Base-by-base conservation (phyloP, 1,284 basidiomycete species). In the Tylopilus sp. region DNA sequence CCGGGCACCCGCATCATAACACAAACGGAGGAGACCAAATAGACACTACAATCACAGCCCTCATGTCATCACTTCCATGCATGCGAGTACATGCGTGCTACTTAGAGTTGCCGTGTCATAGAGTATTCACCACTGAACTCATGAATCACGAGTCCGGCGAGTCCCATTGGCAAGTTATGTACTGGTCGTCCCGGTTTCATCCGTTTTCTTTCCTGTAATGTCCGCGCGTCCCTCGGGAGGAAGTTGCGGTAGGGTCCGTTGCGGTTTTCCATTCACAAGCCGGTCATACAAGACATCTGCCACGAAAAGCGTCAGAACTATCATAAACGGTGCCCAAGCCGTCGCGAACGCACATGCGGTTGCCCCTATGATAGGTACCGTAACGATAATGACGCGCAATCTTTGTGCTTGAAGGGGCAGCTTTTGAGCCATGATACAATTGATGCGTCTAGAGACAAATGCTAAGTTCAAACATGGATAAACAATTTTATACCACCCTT, bases 1-100 rank as follows among this genome's bases (percentile, higher is more conserved):
- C 93, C 96, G 49, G 96, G 96, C 70, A 95, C 94, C 66, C 91
- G 95, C 71, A 88, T 98, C 72, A 81, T 93, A 80, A 74, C 83
- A 67, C 74, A 74, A 61, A 41, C 44, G 15, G 75, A 69, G 57
- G 66, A 74, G 67, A 69, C 70, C 66, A 73, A 77, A 57, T 73
- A 75, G 69, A 61, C 24, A 19, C 33, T 33, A 39, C 29, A 15
- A 41, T 47, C 41, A 22, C 41, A 7, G 22, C 29, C 32, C 32
- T 54, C 9, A 18, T 51, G 47, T 55, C 47, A 41, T 38, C 51
- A 22, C 53, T 38, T 44, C 9, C 41, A 22, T 22, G 41, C 58
- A 29, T 58, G 49, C 69, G 59, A 51, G 63, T 66, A 69, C 63
- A 72, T 49, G 66, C 63, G 70, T 52, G 47, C 57, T 62, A 55